phyloP scores from a whole-genome alignment of 495 filamentous ascomycete genomes.

The Jackrogersella minutella region DNA sequence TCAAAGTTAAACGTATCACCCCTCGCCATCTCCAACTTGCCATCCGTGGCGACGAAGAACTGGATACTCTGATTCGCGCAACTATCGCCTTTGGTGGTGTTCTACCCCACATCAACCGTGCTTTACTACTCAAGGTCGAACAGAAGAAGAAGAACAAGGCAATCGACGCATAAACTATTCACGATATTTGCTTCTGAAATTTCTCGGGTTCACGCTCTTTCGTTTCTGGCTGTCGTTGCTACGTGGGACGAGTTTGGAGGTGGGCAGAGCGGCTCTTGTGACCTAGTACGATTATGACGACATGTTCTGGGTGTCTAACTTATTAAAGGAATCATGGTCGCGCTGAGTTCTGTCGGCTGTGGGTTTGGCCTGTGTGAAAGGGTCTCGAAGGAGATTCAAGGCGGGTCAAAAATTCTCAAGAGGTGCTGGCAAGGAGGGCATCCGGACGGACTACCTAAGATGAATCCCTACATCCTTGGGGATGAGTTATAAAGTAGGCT shows the following conservation, averaged over 20 bases:
- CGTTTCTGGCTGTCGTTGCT: slow-evolving; percentile 29
- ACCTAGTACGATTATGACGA: slow-evolving; percentile 26
- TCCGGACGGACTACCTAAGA: slow-evolving; percentile 9
- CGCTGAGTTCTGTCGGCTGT: slow-evolving; percentile 9
- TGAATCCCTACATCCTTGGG: slow-evolving; percentile 15
- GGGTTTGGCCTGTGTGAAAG: neutral
- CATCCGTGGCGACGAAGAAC: slow-evolving; percentile 97
- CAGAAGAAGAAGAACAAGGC: slow-evolving; percentile 97
- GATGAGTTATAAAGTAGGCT: slow-evolving; percentile 10
- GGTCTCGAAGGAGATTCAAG: neutral
- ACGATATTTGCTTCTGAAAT: slow-evolving; percentile 9
- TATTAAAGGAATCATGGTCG: slow-evolving; percentile 20
- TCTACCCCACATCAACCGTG: slow-evolving; percentile 97
- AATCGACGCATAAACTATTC: slow-evolving; percentile 57
- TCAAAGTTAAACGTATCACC: slow-evolving; percentile 99
- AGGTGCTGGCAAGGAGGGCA: slow-evolving; percentile 7
- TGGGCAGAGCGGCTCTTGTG: slow-evolving; percentile 4
- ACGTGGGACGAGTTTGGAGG: slow-evolving; percentile 16
- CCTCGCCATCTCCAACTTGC: slow-evolving; percentile 97
- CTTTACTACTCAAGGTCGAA: slow-evolving; percentile 96
- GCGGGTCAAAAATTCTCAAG: slow-evolving; percentile 5
- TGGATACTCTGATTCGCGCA: slow-evolving; percentile 95
- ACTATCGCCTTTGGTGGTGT: slow-evolving; percentile 99
- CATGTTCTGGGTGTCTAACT: slow-evolving; percentile 14
- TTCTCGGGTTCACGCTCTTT: slow-evolving; percentile 18